These are phyloP conservation scores for Glycine soja DNA, from an alignment of 306 rosid species.

Conservation along the genomic window DNA sequence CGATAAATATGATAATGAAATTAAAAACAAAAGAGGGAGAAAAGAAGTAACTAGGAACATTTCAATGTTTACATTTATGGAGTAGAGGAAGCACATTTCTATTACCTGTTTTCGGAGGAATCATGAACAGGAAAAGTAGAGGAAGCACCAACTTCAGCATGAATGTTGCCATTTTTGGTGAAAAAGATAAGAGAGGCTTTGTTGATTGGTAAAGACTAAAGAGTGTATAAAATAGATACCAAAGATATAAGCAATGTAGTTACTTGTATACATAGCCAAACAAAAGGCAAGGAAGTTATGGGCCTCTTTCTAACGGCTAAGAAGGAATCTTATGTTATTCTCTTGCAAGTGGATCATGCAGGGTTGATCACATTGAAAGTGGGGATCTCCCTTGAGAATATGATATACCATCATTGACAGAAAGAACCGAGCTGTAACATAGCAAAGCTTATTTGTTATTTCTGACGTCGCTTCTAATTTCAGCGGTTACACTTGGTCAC, in stretches of 20 bases:
- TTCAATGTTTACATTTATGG: not conserved
- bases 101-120: slow-evolving; percentile 64
- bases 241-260: not conserved
- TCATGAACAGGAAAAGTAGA: slow-evolving; percentile 58
- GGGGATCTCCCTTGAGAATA: slow-evolving; percentile 4
- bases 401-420: not conserved
- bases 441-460: not conserved
- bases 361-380: slow-evolving; percentile 15
- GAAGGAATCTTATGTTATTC: slow-evolving; percentile 31
- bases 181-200: slow-evolving; percentile 40
- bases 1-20: not conserved
- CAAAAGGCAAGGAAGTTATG: slow-evolving; percentile 23
- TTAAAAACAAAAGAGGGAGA: not conserved
- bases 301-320: slow-evolving; percentile 38
- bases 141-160: slow-evolving; percentile 49
- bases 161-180: slow-evolving; percentile 54
- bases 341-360: slow-evolving; percentile 43
- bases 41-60: not conserved
- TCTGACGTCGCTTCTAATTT: slow-evolving; percentile 10
- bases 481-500: slow-evolving; percentile 11
- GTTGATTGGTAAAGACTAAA: slow-evolving; percentile 41
- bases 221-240: slow-evolving; percentile 16
- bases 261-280: slow-evolving; percentile 11
- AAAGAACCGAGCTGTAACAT: slow-evolving; percentile 32
- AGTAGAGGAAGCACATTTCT: not conserved